phyloP scores from a whole-genome alignment of 1,284 basidiomycete species.

The Cutaneotrichosporon dermatis region DNA sequence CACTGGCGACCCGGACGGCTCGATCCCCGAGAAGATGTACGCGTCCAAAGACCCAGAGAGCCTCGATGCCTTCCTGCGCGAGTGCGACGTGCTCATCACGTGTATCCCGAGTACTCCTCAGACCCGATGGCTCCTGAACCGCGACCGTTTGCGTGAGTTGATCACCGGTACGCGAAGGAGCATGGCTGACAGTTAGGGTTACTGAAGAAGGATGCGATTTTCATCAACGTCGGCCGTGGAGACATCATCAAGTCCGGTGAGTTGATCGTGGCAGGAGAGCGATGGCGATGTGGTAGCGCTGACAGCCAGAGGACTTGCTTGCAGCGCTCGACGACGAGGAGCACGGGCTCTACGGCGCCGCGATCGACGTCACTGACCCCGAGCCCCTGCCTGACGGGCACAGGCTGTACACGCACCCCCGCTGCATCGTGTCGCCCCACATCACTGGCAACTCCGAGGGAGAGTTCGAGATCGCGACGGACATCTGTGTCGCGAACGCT shows the following conservation, averaged over 20 bases:
- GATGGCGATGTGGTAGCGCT: not conserved
- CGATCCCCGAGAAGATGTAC: constrained; percentile 43
- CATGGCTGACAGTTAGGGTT: constrained; percentile 11
- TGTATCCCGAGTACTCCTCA: constrained; percentile 39
- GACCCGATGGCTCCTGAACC: constrained; percentile 38
- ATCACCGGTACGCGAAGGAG: no score
- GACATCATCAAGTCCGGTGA: constrained; percentile 34
- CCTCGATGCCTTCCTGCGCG: constrained; percentile 39
- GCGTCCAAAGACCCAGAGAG: constrained; percentile 33
- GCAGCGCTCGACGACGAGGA: constrained; percentile 23
- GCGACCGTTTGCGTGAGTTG: constrained; percentile 35
- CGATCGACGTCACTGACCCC: constrained; percentile 45
- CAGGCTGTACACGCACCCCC: constrained; percentile 37
- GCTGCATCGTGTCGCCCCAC: constrained; percentile 39
- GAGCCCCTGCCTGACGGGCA: constrained; percentile 38
- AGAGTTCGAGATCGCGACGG: constrained; percentile 36
- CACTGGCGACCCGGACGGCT: constrained; percentile 41
- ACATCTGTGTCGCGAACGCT: constrained; percentile 42
- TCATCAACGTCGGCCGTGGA: constrained; percentile 46
- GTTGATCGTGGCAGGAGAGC: not conserved
- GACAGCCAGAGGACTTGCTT: constrained; percentile 34
- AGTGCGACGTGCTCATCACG: constrained; percentile 42
- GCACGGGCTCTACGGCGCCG: constrained; percentile 33
- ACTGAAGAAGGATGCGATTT: constrained; percentile 34
- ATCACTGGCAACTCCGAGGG: constrained; percentile 35